A percentile compares a stretch with the other conserved stretches of the same genome.
Conservation (phyloP, 1,139 yeast genomes). For the Zhuliangozyma blackwelliae region DNA sequence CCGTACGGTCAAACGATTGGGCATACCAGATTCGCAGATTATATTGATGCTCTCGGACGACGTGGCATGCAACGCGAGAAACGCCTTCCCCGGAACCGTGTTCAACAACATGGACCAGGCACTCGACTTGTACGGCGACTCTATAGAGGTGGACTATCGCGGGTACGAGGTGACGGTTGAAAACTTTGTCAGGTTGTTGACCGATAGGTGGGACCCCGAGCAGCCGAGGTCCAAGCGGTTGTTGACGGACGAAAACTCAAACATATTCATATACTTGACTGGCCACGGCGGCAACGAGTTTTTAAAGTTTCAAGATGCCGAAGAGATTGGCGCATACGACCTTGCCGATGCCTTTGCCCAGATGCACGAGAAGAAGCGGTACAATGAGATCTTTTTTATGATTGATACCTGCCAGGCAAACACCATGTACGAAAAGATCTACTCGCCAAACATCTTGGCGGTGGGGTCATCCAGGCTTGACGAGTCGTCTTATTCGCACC, state of each 20-base stretch:
- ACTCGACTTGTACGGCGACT: constrained; percentile 91
- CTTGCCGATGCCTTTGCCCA: constrained; percentile 96
- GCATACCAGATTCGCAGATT: constrained; percentile 97
- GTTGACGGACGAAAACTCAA: constrained; percentile 88
- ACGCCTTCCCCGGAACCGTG: constrained; percentile 93
- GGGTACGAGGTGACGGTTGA: constrained; percentile 99
- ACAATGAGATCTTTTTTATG: constrained; percentile 94
- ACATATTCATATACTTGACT: constrained; percentile 89
- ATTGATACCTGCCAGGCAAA: constrained; percentile 98
- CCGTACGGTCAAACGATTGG: constrained; percentile 90
- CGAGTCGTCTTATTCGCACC: constrained; percentile 92
- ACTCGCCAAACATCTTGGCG: constrained; percentile 88
- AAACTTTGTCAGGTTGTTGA: constrained; percentile 80
- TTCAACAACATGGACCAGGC: constrained; percentile 92
- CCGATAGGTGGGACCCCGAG: constrained; percentile 92
- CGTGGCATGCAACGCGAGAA: constrained; percentile 94
- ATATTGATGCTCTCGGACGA: constrained; percentile 95
- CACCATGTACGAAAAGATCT: constrained; percentile 90
- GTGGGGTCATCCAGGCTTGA: constrained; percentile 91
- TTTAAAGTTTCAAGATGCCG: constrained; percentile 96
- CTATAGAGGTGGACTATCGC: constrained; percentile 92
- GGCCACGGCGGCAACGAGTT: constrained; percentile 99
- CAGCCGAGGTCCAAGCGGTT: constrained; percentile 91
- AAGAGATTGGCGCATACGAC: constrained; percentile 92
- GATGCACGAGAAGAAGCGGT: constrained; percentile 92